These are phyloP conservation scores for Neopestalotiopsis sp. DNA, from an alignment of 2,329 filamentous ascomycete species.

Conservation along the genomic window DNA sequence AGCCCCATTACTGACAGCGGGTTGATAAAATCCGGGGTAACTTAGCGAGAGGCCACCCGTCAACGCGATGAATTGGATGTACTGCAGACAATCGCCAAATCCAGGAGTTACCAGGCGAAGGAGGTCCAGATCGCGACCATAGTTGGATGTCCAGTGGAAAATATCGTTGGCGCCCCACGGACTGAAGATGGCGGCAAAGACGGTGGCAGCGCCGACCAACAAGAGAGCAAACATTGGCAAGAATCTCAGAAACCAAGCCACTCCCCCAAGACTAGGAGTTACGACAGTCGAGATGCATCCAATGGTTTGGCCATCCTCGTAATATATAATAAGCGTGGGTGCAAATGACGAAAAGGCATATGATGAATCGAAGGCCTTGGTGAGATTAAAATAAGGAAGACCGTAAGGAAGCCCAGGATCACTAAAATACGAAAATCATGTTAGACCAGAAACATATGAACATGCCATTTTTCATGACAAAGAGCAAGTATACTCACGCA, in stretches of 20 bases:
- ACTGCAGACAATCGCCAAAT: constrained; percentile 95
- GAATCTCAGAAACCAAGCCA: constrained; percentile 74
- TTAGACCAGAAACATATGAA: background rate
- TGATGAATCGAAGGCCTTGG: constrained; percentile 76
- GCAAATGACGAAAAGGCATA: constrained; percentile 87
- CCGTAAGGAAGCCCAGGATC: constrained; percentile 35
- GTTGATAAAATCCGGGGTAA: constrained; percentile 95
- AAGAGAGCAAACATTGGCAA: constrained; percentile 80
- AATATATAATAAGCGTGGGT: constrained; percentile 74
- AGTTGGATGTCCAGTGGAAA: constrained; percentile 98
- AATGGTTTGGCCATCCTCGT: constrained; percentile 68
- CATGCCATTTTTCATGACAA: background rate
- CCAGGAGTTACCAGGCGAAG: constrained; percentile 92
- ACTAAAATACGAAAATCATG: background rate
- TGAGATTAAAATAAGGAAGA: constrained; percentile 76
- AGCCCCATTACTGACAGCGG: constrained; percentile 81
- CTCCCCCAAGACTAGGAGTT: constrained; percentile 78
- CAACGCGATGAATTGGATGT: constrained; percentile 90
- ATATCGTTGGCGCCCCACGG: constrained; percentile 92
- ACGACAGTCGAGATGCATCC: constrained; percentile 83
- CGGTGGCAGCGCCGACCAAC: constrained; percentile 80
- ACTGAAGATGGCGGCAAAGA: constrained; percentile 84
- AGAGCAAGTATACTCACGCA: background rate
- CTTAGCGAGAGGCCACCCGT: constrained; percentile 85
- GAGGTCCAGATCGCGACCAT: constrained; percentile 90